Percentiles rank a stretch among this genome's conserved stretches.
These are phyloP conservation scores for Penicillium sp. DNA, from an alignment of 2,329 filamentous ascomycete species.

Conservation along the genomic window DNA sequence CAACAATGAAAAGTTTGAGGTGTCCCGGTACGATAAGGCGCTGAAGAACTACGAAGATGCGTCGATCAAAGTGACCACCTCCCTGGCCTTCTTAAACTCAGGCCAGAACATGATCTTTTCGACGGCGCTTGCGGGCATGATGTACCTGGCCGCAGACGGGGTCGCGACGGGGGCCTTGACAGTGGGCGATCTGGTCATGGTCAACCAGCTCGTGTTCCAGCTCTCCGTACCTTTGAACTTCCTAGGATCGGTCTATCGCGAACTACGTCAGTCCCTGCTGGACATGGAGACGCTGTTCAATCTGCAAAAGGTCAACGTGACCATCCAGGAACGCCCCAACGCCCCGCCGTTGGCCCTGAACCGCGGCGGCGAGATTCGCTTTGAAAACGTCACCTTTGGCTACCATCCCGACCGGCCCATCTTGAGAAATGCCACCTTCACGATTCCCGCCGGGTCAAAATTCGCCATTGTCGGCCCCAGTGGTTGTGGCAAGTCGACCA, in stretches of 20 bases:
- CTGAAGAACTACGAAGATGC: constrained; percentile 82
- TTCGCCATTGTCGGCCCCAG: constrained; percentile 92
- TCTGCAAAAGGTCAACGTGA: constrained; percentile 90
- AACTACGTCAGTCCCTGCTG: constrained; percentile 85
- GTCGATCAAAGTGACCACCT: constrained; percentile 95
- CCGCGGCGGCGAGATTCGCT: constrained; percentile 80
- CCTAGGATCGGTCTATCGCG: constrained; percentile 93
- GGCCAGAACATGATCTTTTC: constrained; percentile 98
- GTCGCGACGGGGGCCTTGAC: constrained; percentile 76
- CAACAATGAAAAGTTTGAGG: constrained; percentile 96
- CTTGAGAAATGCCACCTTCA: constrained; percentile 73
- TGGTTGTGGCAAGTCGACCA: constrained; percentile 92
- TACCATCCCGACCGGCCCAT: constrained; percentile 86
- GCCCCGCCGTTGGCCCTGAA: constrained; percentile 67
- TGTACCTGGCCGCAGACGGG: constrained; percentile 91
- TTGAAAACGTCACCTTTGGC: constrained; percentile 91
- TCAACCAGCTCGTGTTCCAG: constrained; percentile 98
- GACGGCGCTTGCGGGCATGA: constrained; percentile 87
- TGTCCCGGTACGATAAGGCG: constrained; percentile 80
- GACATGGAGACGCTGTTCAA: constrained; percentile 99
- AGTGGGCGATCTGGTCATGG: constrained; percentile 95
- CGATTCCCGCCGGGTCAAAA: constrained; percentile 92
- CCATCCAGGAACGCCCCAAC: constrained; percentile 68
- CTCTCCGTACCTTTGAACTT: constrained; percentile 96
- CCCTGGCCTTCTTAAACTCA: constrained; percentile 83